Base-by-base conservation (phyloP, 352 stramenopile species). In the Pythium rishiriense region DNA sequence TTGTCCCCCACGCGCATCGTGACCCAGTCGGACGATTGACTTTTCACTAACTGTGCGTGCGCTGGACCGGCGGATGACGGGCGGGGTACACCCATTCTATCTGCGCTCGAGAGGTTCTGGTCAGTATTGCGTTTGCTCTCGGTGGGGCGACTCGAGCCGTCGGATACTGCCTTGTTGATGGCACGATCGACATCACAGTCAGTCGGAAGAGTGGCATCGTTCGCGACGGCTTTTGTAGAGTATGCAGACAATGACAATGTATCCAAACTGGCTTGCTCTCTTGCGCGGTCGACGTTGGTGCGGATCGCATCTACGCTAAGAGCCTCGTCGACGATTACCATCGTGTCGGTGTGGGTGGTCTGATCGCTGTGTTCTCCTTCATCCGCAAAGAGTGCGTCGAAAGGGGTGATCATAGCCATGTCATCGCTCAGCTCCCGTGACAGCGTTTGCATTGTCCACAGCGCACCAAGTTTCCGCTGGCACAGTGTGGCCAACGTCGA, bases 1-100 rank as follows among this genome's bases (percentile, higher is more conserved):
- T 58, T 68, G 39, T 61, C 54, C 17, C 66, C 59, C 1, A 73
- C 48, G 1, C 46, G 46, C 66, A 73, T 59, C 2, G 47, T 69
- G 21, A 68, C 60, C 66, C 66, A 73, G 41, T 65, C 59, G 35
- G 8, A 35, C 39, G 29, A 58, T 25, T 41, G 7, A 14, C 47
- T 49, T 10, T 53, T 49, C 14, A 19, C 25, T 19, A 61, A 21
- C 31, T 11, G 9, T 1, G 19, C 56, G 2, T 48, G 9, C 21
- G 41, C 14, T 19, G 39, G 43, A 37, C 56, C 57, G 8, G 63
- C 61, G 2, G 61, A 68, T 19, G 43, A 45, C 6, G 61, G 64
- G 29, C 51, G 29, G 1, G 25, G 35, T 21, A 24, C 3, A 8
- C 11, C 19, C 21, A 14, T 14, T 47, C 3, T 8, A 26, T 47